Conservation (phyloP, 1,139 yeast species). For the Meyerozyma elateridarum region DNA sequence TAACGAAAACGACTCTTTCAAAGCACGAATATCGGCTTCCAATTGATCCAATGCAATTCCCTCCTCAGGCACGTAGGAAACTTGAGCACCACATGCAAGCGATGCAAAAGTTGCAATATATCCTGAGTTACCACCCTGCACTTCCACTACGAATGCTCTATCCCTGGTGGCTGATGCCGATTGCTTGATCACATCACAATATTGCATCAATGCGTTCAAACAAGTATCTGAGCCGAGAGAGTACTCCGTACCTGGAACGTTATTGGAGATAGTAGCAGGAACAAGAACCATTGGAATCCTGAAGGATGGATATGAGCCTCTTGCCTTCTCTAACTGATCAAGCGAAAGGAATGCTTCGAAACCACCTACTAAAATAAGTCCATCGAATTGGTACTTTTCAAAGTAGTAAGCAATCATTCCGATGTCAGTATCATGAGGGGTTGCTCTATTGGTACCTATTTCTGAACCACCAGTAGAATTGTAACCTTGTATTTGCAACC, state of each 20-base stretch:
- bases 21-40: slow-evolving; percentile 55
- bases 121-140: slow-evolving; percentile 85
- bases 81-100: slow-evolving; percentile 68
- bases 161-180: slow-evolving; percentile 76
- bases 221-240: slow-evolving; percentile 79
- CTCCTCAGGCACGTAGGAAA: slow-evolving; percentile 72
- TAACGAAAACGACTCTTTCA: slow-evolving; percentile 51
- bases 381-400: slow-evolving; percentile 69
- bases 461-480: slow-evolving; percentile 75
- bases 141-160: slow-evolving; percentile 75
- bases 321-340: slow-evolving; percentile 60
- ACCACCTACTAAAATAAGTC: slow-evolving; percentile 72
- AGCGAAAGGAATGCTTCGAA: slow-evolving; percentile 73
- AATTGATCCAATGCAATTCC: slow-evolving; percentile 54
- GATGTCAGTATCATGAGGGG: slow-evolving; percentile 62
- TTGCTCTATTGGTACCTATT: slow-evolving; percentile 72
- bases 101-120: slow-evolving; percentile 70
- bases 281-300: slow-evolving; percentile 74
- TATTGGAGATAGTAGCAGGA: slow-evolving; percentile 81
- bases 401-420: slow-evolving; percentile 76
- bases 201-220: slow-evolving; percentile 65
- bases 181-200: slow-evolving; percentile 76
- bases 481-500: slow-evolving; percentile 75
- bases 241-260: slow-evolving; percentile 81
- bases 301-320: slow-evolving; percentile 64